Evolutionary conservation across 768 basidiomycete genomes (phyloP).

Genomic region (Serendipita sp.): DNA sequence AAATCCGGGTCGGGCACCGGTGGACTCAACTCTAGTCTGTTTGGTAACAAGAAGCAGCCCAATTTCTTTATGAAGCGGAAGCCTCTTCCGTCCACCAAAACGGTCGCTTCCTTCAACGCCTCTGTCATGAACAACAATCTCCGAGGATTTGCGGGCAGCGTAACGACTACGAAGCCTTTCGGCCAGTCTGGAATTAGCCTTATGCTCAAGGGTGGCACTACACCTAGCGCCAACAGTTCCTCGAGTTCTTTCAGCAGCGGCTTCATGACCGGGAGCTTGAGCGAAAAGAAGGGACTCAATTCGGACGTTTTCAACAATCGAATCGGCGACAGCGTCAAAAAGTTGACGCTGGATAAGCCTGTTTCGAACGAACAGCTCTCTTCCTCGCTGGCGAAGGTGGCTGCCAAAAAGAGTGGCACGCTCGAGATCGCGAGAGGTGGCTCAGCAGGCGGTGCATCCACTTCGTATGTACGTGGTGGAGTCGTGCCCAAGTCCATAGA

Average conservation of each 20-base stretch:
- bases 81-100: neutral
- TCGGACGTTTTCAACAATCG: constrained; percentile 44
- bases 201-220: constrained; percentile 2
- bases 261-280: neutral
- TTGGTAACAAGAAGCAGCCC: constrained; percentile 46
- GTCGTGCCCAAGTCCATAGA: constrained; percentile 12
- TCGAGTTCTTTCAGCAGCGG: neutral
- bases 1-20: constrained; percentile 48
- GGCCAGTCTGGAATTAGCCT: neutral
- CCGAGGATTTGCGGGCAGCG: constrained; percentile 1
- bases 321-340: constrained; percentile 75
- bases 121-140: neutral
- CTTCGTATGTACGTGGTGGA: constrained; percentile 20
- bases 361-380: constrained; percentile 19
- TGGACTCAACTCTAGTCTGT: constrained; percentile 25
- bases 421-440: neutral
- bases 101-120: neutral
- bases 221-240: neutral
- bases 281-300: constrained; percentile 8
- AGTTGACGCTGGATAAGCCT: constrained; percentile 77
- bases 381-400: neutral
- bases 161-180: neutral
- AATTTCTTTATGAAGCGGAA: constrained; percentile 35
- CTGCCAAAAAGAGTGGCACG: neutral
- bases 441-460: constrained; percentile 16